Conservation (phyloP, 1,284 basidiomycete genomes). For the Anthracocystis setariae region DNA sequence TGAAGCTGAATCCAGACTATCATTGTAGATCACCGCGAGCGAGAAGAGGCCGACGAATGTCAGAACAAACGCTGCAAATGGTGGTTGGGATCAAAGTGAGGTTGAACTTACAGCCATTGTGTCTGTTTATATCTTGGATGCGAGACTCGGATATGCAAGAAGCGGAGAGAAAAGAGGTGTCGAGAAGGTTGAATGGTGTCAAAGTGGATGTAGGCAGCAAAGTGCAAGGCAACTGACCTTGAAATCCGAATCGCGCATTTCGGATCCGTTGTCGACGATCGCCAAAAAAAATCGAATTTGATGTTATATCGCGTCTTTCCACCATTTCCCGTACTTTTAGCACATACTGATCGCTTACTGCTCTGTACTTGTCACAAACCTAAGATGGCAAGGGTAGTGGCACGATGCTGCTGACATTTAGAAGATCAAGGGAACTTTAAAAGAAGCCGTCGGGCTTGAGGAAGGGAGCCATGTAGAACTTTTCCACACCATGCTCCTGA, state of each 20-base stretch:
- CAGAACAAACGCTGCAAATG: no score
- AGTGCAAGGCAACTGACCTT: constrained; percentile 2
- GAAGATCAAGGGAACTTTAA: no score
- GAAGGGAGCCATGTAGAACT: constrained; percentile 48
- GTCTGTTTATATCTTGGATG: background rate
- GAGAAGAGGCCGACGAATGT: background rate
- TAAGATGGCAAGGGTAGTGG: no score
- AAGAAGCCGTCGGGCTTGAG: constrained; percentile 16
- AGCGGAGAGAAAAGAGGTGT: background rate
- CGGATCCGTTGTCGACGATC: constrained; percentile 39
- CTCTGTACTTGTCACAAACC: no score
- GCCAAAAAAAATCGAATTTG: no score
- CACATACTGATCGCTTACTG: background rate
- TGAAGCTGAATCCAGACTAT: constrained; percentile 76
- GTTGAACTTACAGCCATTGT: constrained; percentile 38
- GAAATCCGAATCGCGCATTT: constrained; percentile 25
- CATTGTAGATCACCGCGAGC: background rate
- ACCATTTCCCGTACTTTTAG: background rate
- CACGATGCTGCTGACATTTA: no score
- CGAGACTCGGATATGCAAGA: no score
- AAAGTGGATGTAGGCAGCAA: no score
- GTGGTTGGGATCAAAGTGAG: no score
- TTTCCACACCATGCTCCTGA: constrained; percentile 34
- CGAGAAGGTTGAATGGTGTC: background rate
- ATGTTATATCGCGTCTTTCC: constrained; percentile 1